Base-by-base conservation (phyloP, 2,329 filamentous ascomycete species). In the Monilinia laxa region DNA sequence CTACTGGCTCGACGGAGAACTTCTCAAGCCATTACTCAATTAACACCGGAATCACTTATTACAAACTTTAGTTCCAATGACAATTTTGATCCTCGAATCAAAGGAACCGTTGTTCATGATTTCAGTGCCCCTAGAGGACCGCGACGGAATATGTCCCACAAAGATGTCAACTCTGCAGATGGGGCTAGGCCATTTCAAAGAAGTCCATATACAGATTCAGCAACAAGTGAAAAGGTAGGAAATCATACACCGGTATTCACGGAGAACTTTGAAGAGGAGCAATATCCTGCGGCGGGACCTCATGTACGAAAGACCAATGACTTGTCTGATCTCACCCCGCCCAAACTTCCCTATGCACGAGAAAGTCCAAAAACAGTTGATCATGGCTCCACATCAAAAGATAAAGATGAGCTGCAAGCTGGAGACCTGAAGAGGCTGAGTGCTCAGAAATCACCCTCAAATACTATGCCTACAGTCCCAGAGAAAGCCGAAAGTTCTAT, bases 41-140 rank as follows among this genome's bases (percentile, higher is more conserved):
- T 75, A 38, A 67, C 71, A 7, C 69, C 73, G 55, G 71, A 74
- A 62, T 69, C 73, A 38, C 68, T 73, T 31, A 70, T 68, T 62
- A 67, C 63, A 68, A 71, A 65, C 67, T 71, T 66, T 28, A 71
- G 62, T 62, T 69, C 58, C 71, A 81, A 38, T 71, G 78, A 56
- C 76, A 78, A 28, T 74, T 87, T 88, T 71, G 87, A 89, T 71
- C 87, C 87, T 23, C 81, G 85, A 12, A 90, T 90, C 70, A 82
- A 82, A 72, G 88, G 85, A 59, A 90, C 84, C 10, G 80, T 82
- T 57, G 82, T 89, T 60, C 88, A 90, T 74, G 87, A 87, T 75
- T 90, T 88, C 72, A 89, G 86, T 72, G 85, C 84, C 0, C 87
- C 86, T 1, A 79, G 85, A 60, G 52, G 62, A 42, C 81, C 80